Conservation (phyloP, 2,329 filamentous ascomycete genomes). For the Lecanicillium sp. region DNA sequence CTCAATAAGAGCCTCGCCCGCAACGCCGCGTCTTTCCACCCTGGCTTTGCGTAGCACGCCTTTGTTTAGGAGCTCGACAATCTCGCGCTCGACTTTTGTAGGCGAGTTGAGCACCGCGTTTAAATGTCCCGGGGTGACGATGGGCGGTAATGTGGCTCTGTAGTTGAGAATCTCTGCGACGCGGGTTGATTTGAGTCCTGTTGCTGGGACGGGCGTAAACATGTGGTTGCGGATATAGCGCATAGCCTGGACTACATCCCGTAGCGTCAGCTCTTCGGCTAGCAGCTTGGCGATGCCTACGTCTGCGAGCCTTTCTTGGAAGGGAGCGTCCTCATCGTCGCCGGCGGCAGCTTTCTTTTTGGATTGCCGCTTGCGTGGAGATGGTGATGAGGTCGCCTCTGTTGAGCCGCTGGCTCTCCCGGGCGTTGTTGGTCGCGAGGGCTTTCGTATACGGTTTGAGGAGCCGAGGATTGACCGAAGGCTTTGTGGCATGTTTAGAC, state of each 20-base stretch:
- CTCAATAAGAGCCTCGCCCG: constrained; percentile 58
- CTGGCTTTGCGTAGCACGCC: constrained; percentile 54
- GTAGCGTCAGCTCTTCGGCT: constrained; percentile 45
- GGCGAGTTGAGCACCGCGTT: constrained; percentile 54
- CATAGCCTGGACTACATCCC: constrained; percentile 58
- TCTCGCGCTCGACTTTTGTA: constrained; percentile 58
- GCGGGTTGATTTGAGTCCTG: constrained; percentile 56
- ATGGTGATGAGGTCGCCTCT: constrained; percentile 7
- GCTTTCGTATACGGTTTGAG: constrained; percentile 26
- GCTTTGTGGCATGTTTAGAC: constrained; percentile 19
- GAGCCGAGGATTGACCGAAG: constrained; percentile 30
- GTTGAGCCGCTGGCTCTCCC: constrained; percentile 4
- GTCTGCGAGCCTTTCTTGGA: constrained; percentile 48
- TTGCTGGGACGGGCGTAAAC: constrained; percentile 55
- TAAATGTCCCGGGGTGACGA: constrained; percentile 59
- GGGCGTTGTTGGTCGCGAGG: constrained; percentile 12
- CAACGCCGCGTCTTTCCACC: constrained; percentile 50
- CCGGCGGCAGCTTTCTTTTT: constrained; percentile 16
- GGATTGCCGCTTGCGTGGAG: constrained; percentile 14
- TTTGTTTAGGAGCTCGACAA: constrained; percentile 48
- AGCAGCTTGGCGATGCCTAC: constrained; percentile 47
- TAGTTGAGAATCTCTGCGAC: constrained; percentile 57
- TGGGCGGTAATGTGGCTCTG: constrained; percentile 48
- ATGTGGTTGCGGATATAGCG: constrained; percentile 51
- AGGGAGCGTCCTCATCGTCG: constrained; percentile 19